Percentiles rank a stretch among this genome's conserved stretches.
Conservation (phyloP, 352 stramenopile species). For the Pythium utonaiense region DNA sequence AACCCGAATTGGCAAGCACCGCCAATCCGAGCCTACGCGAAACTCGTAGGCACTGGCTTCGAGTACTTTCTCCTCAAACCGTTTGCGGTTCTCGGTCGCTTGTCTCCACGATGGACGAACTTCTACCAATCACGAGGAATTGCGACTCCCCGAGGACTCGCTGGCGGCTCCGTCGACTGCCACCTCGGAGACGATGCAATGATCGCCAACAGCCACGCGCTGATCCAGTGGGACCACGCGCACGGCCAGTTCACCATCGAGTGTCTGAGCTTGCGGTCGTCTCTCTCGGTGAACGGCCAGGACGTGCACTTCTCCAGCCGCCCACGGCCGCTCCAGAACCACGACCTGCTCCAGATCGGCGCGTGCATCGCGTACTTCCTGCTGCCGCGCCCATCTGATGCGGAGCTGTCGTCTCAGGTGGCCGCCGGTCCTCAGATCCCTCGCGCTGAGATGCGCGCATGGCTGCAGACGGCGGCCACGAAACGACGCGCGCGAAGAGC, state of each 20-base stretch:
- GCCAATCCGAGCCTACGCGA: conserved; percentile 61
- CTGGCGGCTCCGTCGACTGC: conserved; percentile 54
- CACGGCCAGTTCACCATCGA: conserved; percentile 56
- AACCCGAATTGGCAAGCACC: conserved; percentile 15
- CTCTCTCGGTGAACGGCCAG: conserved; percentile 68
- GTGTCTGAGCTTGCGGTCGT: conserved; percentile 49
- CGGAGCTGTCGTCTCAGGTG: neutral
- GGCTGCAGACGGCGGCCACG: conserved; percentile 26
- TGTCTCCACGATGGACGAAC: conserved; percentile 44
- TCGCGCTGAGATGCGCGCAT: conserved; percentile 29
- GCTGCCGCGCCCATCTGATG: conserved; percentile 30
- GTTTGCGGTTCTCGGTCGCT: conserved; percentile 58
- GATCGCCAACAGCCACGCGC: conserved; percentile 54
- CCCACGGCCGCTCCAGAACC: conserved; percentile 43
- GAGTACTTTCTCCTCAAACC: conserved; percentile 72
- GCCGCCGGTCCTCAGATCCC: conserved; percentile 1
- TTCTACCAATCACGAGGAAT: conserved; percentile 62
- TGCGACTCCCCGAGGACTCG: conserved; percentile 38
- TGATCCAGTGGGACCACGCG: conserved; percentile 61
- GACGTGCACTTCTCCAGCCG: conserved; percentile 44
- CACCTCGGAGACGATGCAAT: conserved; percentile 65
- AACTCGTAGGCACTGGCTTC: conserved; percentile 59
- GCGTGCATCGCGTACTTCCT: conserved; percentile 71
- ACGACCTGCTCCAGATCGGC: conserved; percentile 67
- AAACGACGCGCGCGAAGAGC: conserved; percentile 22